These are phyloP conservation scores for Tubosaeta sp. DNA, from an alignment of 768 basidiomycete species.

Conservation along the genomic window DNA sequence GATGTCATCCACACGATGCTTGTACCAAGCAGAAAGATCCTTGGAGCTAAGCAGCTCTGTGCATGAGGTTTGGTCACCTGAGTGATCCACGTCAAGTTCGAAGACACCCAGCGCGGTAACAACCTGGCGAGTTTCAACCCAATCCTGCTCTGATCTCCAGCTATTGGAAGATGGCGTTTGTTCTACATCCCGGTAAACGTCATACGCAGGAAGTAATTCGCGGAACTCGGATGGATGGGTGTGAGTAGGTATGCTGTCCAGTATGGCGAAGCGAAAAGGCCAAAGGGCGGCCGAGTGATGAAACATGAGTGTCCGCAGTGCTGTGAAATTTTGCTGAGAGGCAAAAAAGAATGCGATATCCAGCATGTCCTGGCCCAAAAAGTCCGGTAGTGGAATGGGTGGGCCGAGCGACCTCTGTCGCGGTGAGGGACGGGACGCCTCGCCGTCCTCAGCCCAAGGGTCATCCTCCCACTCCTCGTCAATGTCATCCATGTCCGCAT, in stretches of 20 bases:
- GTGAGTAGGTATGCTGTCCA: conserved; percentile 74
- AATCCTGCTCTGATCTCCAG: conserved; percentile 57
- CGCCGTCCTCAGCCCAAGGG: conserved; percentile 60
- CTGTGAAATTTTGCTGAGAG: conserved; percentile 51
- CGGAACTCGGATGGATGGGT: conserved; percentile 57
- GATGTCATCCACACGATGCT: conserved; percentile 53
- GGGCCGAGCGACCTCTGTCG: conserved; percentile 27
- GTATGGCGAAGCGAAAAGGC: conserved; percentile 64
- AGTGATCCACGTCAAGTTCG: conserved; percentile 10
- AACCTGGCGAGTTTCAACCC: conserved; percentile 50
- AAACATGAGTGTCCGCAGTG: conserved; percentile 53
- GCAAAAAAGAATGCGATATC: conserved; percentile 64
- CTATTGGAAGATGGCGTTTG: conserved; percentile 22
- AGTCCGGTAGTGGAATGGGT: conserved; percentile 54
- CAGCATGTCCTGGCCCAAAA: conserved; percentile 57
- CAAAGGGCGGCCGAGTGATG: conserved; percentile 58
- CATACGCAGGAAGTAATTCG: conserved; percentile 60
- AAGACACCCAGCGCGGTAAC: conserved; percentile 34
- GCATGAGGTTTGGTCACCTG: conserved; percentile 5
- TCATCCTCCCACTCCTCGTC: conserved; percentile 50
- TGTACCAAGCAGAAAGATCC: conserved; percentile 74
- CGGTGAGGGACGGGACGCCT: conserved; percentile 22
- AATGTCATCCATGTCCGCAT: conserved; percentile 28
- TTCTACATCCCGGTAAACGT: conserved; percentile 47
- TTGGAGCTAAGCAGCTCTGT: conserved; percentile 11